Conservation (phyloP, 177 flowering plant species). For the Vitis hybrid region DNA sequence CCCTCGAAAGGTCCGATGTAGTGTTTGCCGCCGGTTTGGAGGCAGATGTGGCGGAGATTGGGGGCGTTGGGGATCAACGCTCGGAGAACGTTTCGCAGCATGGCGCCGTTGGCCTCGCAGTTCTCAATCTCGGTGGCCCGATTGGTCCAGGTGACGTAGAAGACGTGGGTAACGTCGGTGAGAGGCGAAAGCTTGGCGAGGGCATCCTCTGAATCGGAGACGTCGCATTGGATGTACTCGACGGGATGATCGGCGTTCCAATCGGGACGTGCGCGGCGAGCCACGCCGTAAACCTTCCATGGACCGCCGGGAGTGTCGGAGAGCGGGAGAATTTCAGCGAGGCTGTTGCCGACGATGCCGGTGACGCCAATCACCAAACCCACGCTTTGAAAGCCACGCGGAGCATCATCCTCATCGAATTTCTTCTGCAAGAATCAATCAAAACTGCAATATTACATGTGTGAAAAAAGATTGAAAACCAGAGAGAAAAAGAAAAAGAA, state of each 20-base stretch:
- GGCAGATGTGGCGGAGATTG: conserved; percentile 61
- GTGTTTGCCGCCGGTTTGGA: conserved; percentile 72
- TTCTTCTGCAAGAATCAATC: conserved; percentile 40
- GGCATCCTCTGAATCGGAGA: conserved; percentile 39
- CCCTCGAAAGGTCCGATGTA: conserved; percentile 54
- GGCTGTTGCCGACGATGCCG: conserved; percentile 66
- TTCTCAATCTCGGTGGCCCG: conserved; percentile 43
- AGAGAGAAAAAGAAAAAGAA: background rate
- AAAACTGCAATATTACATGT: background rate
- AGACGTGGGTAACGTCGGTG: conserved; percentile 61
- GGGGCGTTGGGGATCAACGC: conserved; percentile 61
- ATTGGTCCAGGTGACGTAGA: conserved; percentile 52
- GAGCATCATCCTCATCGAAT: conserved; percentile 37
- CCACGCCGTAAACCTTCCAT: conserved; percentile 75
- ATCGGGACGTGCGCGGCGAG: conserved; percentile 53
- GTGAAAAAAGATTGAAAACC: too few species aligned
- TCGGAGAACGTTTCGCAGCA: conserved; percentile 64
- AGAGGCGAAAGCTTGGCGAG: conserved; percentile 48
- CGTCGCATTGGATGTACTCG: conserved; percentile 66
- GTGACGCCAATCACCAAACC: conserved; percentile 59
- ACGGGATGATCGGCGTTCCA: conserved; percentile 52
- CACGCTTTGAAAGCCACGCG: conserved; percentile 36
- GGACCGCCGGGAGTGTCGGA: conserved; percentile 77
- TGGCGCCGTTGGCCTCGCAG: conserved; percentile 48
- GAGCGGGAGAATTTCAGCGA: conserved; percentile 69